phyloP scores from a whole-genome alignment of 2,329 filamentous ascomycete species.

The Nemania sp. region DNA sequence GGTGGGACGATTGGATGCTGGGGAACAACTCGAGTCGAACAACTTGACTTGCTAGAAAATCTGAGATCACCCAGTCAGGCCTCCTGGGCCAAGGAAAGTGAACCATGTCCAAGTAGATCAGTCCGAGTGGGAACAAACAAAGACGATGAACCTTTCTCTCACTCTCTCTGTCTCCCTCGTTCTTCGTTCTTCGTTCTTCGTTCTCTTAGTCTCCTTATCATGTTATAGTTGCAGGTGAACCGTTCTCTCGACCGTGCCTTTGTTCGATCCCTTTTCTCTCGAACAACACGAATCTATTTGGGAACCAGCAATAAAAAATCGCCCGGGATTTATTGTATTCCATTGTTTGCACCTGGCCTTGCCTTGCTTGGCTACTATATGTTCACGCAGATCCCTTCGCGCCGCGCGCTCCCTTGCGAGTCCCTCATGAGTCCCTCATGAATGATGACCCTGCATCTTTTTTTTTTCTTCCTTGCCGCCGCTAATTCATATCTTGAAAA shows the following conservation, averaged over 20 bases:
- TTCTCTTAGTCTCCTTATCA: slow-evolving; percentile 1
- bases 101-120: slow-evolving; percentile 31
- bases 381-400: slow-evolving; percentile 26
- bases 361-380: slow-evolving; percentile 33
- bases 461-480: slow-evolving; percentile 24
- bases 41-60: slow-evolving; percentile 23
- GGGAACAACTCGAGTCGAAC: slow-evolving; percentile 23
- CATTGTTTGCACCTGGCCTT: slow-evolving; percentile 38
- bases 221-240: slow-evolving; percentile 19
- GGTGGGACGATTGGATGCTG: slow-evolving; percentile 35
- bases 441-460: slow-evolving; percentile 21
- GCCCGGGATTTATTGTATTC: slow-evolving; percentile 1
- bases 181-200: too few species aligned
- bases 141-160: slow-evolving; percentile 27
- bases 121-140: slow-evolving; percentile 40
- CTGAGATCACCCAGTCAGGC: neutral
- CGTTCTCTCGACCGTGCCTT: slow-evolving; percentile 20
- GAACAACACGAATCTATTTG: slow-evolving; percentile 20
- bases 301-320: slow-evolving; percentile 16
- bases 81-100: slow-evolving; percentile 25
- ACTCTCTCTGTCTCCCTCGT: slow-evolving; percentile 2
- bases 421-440: slow-evolving; percentile 28
- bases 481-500: slow-evolving; percentile 23
- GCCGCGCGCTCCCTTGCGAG: slow-evolving; percentile 18
- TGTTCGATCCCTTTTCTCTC: slow-evolving; percentile 28